phyloP scores from a whole-genome alignment of 2,329 filamentous ascomycete genomes.

The Neofusicoccum laricinum region DNA sequence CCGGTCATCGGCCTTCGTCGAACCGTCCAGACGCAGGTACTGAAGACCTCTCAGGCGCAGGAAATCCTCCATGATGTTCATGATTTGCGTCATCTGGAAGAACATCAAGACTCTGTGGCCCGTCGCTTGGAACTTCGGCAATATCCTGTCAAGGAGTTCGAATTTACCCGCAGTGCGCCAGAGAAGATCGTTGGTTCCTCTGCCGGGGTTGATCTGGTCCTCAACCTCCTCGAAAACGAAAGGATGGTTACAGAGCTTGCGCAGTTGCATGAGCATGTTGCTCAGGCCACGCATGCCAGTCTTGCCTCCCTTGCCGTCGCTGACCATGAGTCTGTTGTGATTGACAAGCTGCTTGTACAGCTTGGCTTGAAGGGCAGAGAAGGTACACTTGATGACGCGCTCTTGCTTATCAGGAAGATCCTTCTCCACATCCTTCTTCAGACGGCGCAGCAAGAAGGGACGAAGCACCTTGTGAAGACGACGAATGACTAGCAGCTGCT shows the following conservation, averaged over 20 bases:
- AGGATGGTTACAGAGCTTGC: conserved; percentile 97
- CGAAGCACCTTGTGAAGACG: conserved; percentile 96
- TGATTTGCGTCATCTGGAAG: conserved; percentile 99
- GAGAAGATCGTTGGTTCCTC: conserved; percentile 83
- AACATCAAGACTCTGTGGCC: conserved; percentile 98
- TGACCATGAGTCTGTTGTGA: conserved; percentile 90
- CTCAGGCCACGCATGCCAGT: conserved; percentile 89
- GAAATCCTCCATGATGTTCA: conserved; percentile 99
- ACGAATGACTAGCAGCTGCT: conserved; percentile 95
- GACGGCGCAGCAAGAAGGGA: conserved; percentile 93
- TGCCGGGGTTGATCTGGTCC: conserved; percentile 92
- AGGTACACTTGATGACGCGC: conserved; percentile 98
- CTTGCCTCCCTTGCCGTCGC: conserved; percentile 93
- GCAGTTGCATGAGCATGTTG: conserved; percentile 99
- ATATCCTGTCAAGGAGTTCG: conserved; percentile 83
- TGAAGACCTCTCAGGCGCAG: conserved; percentile 77
- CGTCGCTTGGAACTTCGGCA: conserved; percentile 89
- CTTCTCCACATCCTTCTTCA: conserved; percentile 99
- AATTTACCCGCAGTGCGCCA: conserved; percentile 98
- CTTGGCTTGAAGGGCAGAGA: conserved; percentile 88
- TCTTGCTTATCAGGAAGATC: conserved; percentile 98
- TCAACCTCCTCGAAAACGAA: conserved; percentile 98
- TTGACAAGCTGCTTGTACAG: conserved; percentile 97
- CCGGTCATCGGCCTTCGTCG: conserved; percentile 95
- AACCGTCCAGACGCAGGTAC: conserved; percentile 92